Evolutionary conservation across 495 filamentous ascomycete genomes (phyloP), one percentile per base, ranked within the genome.

Genomic region (Parathielavia appendiculata): DNA sequence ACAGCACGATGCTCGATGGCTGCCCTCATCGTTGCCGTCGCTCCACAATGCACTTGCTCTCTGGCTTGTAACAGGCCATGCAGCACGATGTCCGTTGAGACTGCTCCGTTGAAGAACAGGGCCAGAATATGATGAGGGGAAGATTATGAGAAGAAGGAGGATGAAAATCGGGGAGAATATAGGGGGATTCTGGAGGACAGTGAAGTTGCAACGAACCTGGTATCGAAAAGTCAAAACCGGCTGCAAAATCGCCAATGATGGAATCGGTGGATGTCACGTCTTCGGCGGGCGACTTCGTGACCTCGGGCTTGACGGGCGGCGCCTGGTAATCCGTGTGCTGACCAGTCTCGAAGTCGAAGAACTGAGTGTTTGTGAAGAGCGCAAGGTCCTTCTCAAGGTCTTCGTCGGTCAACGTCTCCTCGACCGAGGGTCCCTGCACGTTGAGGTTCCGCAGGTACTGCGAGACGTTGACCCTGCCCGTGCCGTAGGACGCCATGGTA

Each of bases 291-390:
- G 74, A 66, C 12, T 67, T 51, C 41, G 65, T 70, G 68, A 26
- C 50, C 40, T 70, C 71, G 3, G 73, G 65, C 64, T 73, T 71
- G 43, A 62, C 61, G 8, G 70, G 62, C 51, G 65, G 68, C 14
- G 70, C 67, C 35, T 72, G 72, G 63, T 71, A 75, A 58, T 74
- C 64, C 40, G 70, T 71, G 62, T 66, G 68, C 44, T 69, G 69
- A 35, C 73, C 67, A 16, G 68, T 65, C 49, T 97, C 92, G 69
- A 90, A 92, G 72, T 96, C 91, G 71, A 89, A 89, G 79, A 97
- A 97, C 57, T 93, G 86, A 49, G 89, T 83, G 73, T 97, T 96
- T 58, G 91, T 95, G 80, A 97, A 96, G 62, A 95, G 78, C 32
- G 87, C 88, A 46, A 98, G 79, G 48, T 93, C 90, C 52, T 86